Conservation (phyloP, 2,329 filamentous ascomycete genomes). For the Botryotinia narcissicola region DNA sequence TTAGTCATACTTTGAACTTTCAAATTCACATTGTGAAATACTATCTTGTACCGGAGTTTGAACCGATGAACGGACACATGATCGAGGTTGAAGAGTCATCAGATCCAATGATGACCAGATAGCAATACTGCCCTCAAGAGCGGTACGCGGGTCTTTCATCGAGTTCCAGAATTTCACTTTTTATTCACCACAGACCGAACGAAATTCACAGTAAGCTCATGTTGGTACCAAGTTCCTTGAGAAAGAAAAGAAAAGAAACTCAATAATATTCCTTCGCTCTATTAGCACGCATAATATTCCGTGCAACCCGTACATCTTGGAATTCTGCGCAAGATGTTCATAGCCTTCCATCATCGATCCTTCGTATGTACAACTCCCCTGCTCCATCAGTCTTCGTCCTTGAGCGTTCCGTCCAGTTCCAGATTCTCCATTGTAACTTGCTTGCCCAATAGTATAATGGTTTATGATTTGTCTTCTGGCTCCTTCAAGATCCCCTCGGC, state of each 20-base stretch:
- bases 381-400: background rate
- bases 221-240: background rate
- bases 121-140: background rate
- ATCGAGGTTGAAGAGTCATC: background rate
- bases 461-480: slow-evolving; percentile 47
- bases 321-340: slow-evolving; percentile 2
- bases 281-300: slow-evolving; percentile 13
- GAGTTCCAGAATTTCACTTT: background rate
- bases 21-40: background rate
- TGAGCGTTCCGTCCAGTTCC: background rate
- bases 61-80: background rate
- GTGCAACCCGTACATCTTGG: slow-evolving; percentile 14
- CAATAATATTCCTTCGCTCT: slow-evolving; percentile 13
- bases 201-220: background rate
- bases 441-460: background rate
- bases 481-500: slow-evolving; percentile 91
- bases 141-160: background rate
- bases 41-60: background rate
- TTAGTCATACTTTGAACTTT: slow-evolving; percentile 1
- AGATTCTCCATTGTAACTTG: background rate
- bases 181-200: background rate
- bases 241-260: slow-evolving; percentile 11
- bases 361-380: slow-evolving; percentile 25
- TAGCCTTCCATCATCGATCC: background rate
- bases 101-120: background rate